These are phyloP conservation scores for Gossypium ekmanianum DNA, from an alignment of 345 rosid genomes.

Conservation along the genomic window DNA sequence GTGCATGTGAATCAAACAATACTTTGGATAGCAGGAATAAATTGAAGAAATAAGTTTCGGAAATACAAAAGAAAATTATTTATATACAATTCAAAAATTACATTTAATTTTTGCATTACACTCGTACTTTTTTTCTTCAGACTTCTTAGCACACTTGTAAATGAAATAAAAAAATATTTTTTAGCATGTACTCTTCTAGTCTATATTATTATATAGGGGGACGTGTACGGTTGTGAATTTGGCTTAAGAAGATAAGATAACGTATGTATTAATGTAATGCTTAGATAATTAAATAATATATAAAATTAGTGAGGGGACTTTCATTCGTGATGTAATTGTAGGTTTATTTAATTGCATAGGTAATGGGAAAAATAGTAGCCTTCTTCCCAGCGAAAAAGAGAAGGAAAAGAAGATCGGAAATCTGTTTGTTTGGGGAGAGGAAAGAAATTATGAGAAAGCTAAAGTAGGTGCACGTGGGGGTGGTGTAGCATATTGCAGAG, in stretches of 20 bases:
- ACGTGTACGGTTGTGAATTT: conserved; percentile 14
- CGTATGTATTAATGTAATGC: background rate
- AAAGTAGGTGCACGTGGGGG: conserved; percentile 38
- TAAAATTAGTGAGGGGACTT: background rate
- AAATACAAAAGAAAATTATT: background rate
- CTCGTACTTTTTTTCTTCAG: too few species aligned
- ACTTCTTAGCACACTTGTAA: background rate
- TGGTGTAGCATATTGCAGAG: conserved; percentile 20
- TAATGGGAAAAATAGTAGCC: background rate
- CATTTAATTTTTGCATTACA: too few species aligned
- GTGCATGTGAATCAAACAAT: background rate
- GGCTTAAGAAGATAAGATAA: conserved; percentile 2
- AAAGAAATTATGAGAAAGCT: background rate
- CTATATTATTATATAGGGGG: background rate
- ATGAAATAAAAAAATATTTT: background rate
- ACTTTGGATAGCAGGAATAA: background rate
- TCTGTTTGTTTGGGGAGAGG: background rate
- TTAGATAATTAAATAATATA: background rate
- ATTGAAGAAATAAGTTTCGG: background rate
- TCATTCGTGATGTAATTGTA: background rate
- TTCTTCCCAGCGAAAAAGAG: background rate
- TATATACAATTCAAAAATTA: background rate
- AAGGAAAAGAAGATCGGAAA: conserved; percentile 9
- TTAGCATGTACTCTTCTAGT: too few species aligned
- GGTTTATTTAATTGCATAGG: background rate